Evolutionary conservation across 768 basidiomycete species (phyloP).

Genomic region (Russula sp.): DNA sequence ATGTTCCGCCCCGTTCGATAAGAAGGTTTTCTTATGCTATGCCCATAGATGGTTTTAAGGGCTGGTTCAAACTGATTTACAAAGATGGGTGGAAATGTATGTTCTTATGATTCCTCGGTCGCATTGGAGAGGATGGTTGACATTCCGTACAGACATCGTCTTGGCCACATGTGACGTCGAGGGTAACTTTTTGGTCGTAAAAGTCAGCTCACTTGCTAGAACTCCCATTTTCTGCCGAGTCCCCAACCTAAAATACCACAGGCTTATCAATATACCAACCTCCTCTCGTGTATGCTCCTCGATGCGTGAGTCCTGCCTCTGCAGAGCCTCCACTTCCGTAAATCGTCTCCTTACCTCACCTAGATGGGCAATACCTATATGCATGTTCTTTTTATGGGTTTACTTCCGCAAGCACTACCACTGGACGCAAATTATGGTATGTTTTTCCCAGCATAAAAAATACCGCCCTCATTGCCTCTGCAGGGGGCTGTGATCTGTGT

Average conservation of each 20-base stretch:
- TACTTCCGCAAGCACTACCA: constrained; percentile 79
- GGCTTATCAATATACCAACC: constrained; percentile 84
- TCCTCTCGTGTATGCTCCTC: constrained; percentile 89
- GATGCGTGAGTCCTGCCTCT: constrained; percentile 57
- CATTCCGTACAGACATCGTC: constrained; percentile 55
- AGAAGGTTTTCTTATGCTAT: not conserved
- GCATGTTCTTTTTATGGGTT: constrained; percentile 77
- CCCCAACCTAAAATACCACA: constrained; percentile 31
- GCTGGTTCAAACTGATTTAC: constrained; percentile 71
- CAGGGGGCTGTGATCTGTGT: constrained; percentile 74
- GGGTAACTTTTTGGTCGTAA: constrained; percentile 83
- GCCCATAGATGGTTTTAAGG: constrained; percentile 69
- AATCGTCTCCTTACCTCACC: constrained; percentile 5
- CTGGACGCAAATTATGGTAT: constrained; percentile 76
- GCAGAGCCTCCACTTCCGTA: not conserved
- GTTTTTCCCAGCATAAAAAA: constrained; percentile 31
- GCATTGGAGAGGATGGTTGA: constrained; percentile 5
- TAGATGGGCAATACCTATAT: constrained; percentile 88
- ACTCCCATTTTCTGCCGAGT: not conserved
- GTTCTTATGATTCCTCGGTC: constrained; percentile 30
- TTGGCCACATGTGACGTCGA: constrained; percentile 82
- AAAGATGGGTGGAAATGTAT: constrained; percentile 87
- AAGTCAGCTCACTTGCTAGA: constrained; percentile 40
- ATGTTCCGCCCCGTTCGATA: constrained; percentile 33
- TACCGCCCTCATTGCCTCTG: not conserved